Conservation (phyloP, 106 monocot species). For the Gastrodia elata region DNA sequence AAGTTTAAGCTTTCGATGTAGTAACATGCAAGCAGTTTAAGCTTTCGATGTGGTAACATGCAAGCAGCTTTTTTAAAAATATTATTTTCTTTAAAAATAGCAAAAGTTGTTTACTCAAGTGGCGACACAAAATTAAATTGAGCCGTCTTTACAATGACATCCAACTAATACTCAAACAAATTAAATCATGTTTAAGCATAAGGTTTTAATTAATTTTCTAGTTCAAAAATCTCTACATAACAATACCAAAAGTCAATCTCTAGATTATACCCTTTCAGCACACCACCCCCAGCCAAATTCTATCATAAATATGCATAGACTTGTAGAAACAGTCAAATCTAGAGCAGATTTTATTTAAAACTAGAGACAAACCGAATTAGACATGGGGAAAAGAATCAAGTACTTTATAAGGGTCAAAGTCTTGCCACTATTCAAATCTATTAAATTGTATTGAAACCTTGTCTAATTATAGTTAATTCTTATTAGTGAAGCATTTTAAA, state of each 20-base stretch:
- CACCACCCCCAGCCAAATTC: neutral
- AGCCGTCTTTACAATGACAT: neutral
- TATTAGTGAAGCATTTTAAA: too few relatives aligned
- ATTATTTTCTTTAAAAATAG: neutral
- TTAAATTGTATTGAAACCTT: too few relatives aligned
- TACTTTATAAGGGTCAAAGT: too few relatives aligned
- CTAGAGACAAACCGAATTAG: too few relatives aligned
- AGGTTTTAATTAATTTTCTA: neutral
- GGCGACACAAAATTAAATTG: neutral
- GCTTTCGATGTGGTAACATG: neutral
- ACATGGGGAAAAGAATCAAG: too few relatives aligned
- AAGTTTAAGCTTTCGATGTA: conserved; percentile 3
- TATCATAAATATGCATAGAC: neutral
- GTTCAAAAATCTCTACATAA: neutral
- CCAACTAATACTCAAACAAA: conserved; percentile 1
- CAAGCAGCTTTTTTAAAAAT: conserved; percentile 1
- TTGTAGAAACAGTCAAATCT: neutral
- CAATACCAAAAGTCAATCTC: neutral
- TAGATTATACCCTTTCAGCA: neutral
- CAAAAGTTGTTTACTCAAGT: neutral
- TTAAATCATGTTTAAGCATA: neutral
- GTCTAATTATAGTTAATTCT: too few relatives aligned
- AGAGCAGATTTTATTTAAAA: neutral
- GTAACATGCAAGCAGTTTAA: neutral
- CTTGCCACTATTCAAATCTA: too few relatives aligned